Evolutionary conservation across 345 rosid species (phyloP), one percentile per base, ranked within the genome.

Genomic region (Sisymbrium irio): DNA sequence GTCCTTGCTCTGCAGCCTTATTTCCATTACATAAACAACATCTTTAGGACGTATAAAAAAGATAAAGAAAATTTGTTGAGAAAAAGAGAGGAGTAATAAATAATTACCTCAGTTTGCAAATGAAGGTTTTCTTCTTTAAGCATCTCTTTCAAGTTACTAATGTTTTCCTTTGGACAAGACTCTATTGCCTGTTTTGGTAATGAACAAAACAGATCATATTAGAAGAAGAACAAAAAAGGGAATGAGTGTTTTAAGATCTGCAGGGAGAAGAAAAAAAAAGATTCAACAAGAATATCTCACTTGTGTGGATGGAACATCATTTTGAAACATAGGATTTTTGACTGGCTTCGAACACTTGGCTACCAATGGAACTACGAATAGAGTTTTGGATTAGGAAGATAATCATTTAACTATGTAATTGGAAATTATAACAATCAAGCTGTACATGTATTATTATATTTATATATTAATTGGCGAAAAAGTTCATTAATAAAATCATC

Each of bases 1-100:
- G 74, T 3, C 97, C 96, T 79, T 92, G 98, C 73, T 87, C 85
- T 67, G 83, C 87, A 70, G 65, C 88, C 97, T 94, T 20, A 7
- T 12, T 30, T 7, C n/a, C 30, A 69, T 36, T 15, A 54, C 74
- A 76, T 17, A 54, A n/a, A 32, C 35, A 53, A 60, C 20, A 47
- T 30, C 37, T 3, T n/a, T 36, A 6, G 33, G 13, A 60, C 35
- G 50, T 2, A 46, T 7, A 14, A 13, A 18, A 53, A 41, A 57
- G 45, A 2, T 20, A 35, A 2, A 50, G 5, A 6, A 66, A 33
- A 7, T 7, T 14, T 33, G 20, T 9, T 33, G 1, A 32, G 4
- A 6, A 32, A 35, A 33, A 46, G 13, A 37, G 1, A n/a, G 9
- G 45, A 41, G 45, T 39, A 25, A 62, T 15, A 11, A 2, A 20